These are phyloP conservation scores for Sporothrix protearum DNA, from an alignment of 2,329 filamentous ascomycete species.

Conservation along the genomic window DNA sequence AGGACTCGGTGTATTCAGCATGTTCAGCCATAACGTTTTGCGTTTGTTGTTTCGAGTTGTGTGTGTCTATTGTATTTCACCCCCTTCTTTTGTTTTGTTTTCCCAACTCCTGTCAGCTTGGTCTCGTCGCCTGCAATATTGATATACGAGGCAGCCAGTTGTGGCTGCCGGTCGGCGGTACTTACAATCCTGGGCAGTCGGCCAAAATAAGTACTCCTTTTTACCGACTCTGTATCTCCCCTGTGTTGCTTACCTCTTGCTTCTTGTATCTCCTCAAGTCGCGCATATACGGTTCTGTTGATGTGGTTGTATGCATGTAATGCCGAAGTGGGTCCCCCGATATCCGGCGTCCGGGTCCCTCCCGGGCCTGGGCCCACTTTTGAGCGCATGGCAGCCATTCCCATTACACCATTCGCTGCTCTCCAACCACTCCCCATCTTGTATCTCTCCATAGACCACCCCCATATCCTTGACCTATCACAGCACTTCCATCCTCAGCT, in stretches of 20 bases:
- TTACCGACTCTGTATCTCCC: background rate
- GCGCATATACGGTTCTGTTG: background rate
- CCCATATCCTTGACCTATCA: background rate
- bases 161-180: no score
- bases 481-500: background rate
- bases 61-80: background rate
- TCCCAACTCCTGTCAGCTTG: background rate
- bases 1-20: background rate
- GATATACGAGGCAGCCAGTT: no score
- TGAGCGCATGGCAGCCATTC: background rate
- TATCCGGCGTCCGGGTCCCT: constrained; percentile 9
- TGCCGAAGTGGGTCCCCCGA: background rate
- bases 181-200: no score
- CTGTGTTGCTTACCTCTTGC: background rate
- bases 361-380: background rate
- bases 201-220: background rate
- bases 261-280: background rate
- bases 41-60: background rate
- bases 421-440: background rate
- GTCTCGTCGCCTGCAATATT: no score
- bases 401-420: background rate
- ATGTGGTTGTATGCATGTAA: background rate
- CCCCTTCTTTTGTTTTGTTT: background rate
- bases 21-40: constrained; percentile 22
- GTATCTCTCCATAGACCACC: background rate